Conservation (phyloP, 2,329 filamentous ascomycete species). For the Calonectria montana region DNA sequence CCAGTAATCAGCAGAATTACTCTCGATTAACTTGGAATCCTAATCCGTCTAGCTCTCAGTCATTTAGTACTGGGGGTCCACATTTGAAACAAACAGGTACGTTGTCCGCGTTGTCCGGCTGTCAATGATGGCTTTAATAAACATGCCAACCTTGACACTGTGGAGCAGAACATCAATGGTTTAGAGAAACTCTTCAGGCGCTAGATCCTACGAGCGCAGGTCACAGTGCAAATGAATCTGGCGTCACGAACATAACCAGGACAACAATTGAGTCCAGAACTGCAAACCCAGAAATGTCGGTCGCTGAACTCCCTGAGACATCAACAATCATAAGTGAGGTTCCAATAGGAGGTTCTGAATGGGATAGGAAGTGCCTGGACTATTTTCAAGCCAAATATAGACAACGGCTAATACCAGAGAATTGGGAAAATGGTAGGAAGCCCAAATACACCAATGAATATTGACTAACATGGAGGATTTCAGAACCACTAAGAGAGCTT, state of each 20-base stretch:
- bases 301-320: too few relatives aligned
- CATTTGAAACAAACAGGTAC: background rate
- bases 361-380: background rate
- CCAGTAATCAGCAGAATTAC: background rate
- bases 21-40: background rate
- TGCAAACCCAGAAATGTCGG: background rate
- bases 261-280: background rate
- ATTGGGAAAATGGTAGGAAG: background rate
- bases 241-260: background rate
- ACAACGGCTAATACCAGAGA: background rate
- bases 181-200: background rate
- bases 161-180: background rate
- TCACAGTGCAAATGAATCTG: background rate
- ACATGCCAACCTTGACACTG: background rate
- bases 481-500: background rate
- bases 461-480: background rate
- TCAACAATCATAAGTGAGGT: background rate
- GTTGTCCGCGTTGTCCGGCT: background rate
- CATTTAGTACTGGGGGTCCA: background rate
- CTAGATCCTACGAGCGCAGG: background rate
- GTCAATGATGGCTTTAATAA: background rate
- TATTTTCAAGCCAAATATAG: background rate
- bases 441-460: accelerated
- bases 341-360: background rate
- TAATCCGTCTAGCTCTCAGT: background rate